These are phyloP conservation scores for Trichoderma sp. DNA, from an alignment of 2,329 filamentous ascomycete species.

Conservation along the genomic window DNA sequence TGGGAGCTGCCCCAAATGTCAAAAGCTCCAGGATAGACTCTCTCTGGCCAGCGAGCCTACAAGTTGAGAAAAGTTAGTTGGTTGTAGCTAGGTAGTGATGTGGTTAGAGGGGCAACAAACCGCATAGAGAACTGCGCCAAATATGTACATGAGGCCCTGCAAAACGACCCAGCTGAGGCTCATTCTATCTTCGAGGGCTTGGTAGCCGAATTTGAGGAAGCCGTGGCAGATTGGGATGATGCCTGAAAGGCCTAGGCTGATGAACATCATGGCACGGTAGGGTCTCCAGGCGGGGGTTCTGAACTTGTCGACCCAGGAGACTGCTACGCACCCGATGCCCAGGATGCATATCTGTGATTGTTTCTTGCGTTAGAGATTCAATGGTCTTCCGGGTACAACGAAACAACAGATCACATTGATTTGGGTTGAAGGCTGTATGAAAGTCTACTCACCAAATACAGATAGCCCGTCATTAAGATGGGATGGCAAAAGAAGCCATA, in stretches of 20 bases:
- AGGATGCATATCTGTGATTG: constrained; percentile 69
- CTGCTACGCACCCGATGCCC: constrained; percentile 72
- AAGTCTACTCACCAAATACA: constrained; percentile 64
- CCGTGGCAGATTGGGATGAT: constrained; percentile 83
- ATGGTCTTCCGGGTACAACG: neutral
- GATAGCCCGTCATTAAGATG: constrained; percentile 67
- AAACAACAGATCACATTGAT: neutral
- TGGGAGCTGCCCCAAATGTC: constrained; percentile 94
- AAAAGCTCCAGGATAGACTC: constrained; percentile 73
- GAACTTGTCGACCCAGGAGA: constrained; percentile 80
- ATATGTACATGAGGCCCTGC: constrained; percentile 81
- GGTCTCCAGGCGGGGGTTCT: constrained; percentile 81
- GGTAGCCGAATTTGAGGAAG: constrained; percentile 64
- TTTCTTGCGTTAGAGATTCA: constrained; percentile 25
- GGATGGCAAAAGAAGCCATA: constrained; percentile 80
- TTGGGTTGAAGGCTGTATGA: neutral
- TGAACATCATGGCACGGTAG: constrained; percentile 86
- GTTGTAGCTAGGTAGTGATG: too few species aligned
- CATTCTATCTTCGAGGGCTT: constrained; percentile 69
- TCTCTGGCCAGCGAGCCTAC: constrained; percentile 78
- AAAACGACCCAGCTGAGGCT: constrained; percentile 78
- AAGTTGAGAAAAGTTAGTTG: too few species aligned
- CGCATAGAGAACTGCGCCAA: constrained; percentile 84
- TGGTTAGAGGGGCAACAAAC: constrained; percentile 57
- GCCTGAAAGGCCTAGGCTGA: constrained; percentile 81